Base-by-base conservation (phyloP, 345 rosid species). In the Brassica juncea region DNA sequence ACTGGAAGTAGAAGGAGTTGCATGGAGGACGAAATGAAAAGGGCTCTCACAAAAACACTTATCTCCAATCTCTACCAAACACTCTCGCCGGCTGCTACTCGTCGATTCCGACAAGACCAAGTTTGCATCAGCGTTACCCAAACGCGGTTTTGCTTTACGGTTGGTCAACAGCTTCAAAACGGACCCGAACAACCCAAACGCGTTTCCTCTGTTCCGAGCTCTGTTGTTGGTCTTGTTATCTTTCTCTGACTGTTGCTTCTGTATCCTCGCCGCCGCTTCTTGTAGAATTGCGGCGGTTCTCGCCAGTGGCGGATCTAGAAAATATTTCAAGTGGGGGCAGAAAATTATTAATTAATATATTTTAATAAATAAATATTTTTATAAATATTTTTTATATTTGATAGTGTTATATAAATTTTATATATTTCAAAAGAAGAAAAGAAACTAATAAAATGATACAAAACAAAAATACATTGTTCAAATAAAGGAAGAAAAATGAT, bases 241-340 rank as follows among this genome's bases (percentile, higher is more conserved):
- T 42, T 74, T 74, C 52, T 76, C 72, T 14, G 68, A 71, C 58
- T 75, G 78, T 11, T 87, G 87, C 34, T 87, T 86, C 60, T 89
- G 97, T 70, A 94, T 86, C 92, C 93, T 86, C 8, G 85, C 79
- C 12, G 97, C 94, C 7, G 95, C 97, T 47, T 94, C 97, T 11
- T 90, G 82, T 39, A 92, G 97, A 76, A 76, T 76, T 64, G 70
- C 80, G 58, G 84, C 80, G 10, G 80, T 81, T 66, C 73, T n/a
- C n/a, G 66, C 59, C 23, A 21, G 23, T 21, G 23, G 23, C 23
- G 23, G 23, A 21, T 21, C 23, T 32, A 32, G 35, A 32, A 32
- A 32, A 32, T 32, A 32, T 32, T 32, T 32, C 5, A 4, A 32
- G 35, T 4, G 0, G 35, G 5, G 5, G 6, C 5, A 32, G 35